Conservation (phyloP, 2,329 filamentous ascomycete genomes). For the Aquanectria penicillioides region DNA sequence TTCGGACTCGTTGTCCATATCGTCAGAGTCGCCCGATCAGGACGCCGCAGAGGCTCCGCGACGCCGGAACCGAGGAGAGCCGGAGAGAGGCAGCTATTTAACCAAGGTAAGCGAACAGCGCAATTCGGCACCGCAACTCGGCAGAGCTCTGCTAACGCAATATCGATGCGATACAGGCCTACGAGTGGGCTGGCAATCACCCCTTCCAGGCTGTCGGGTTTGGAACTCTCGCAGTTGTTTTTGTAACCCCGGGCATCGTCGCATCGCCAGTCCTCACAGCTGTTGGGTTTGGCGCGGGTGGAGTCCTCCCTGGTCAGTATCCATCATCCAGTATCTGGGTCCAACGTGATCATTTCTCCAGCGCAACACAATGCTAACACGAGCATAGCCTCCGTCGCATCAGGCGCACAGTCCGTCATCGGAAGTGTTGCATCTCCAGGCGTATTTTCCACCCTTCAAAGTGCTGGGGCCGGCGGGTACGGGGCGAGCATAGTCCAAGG, state of each 20-base stretch:
- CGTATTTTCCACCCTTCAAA: conserved; percentile 43
- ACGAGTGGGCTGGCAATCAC: not conserved
- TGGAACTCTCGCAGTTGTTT: conserved; percentile 11
- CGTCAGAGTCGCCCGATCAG: not conserved
- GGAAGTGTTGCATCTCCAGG: conserved; percentile 40
- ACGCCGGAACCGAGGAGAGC: not conserved
- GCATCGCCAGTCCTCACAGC: conserved; percentile 20
- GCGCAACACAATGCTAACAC: not conserved
- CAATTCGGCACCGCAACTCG: not conserved
- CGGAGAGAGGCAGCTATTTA: not conserved
- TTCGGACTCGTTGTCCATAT: not conserved
- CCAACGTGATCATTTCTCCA: not conserved
- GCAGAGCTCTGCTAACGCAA: not conserved
- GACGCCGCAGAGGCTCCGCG: not conserved
- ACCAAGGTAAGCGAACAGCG: not conserved
- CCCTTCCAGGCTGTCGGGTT: conserved; percentile 2
- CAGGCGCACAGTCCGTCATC: conserved; percentile 35
- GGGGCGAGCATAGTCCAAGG: conserved; percentile 29
- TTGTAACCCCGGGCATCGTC: conserved; percentile 23
- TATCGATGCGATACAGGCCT: not conserved
- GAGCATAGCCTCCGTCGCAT: conserved; percentile 34
- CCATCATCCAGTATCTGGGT: not conserved
- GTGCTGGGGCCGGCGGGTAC: conserved; percentile 38
- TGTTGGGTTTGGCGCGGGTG: conserved; percentile 31
- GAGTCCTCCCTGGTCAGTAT: conserved; percentile 30